These are phyloP conservation scores for Pleurotus cornucopiae DNA, from an alignment of 768 basidiomycete species.

Conservation along the genomic window DNA sequence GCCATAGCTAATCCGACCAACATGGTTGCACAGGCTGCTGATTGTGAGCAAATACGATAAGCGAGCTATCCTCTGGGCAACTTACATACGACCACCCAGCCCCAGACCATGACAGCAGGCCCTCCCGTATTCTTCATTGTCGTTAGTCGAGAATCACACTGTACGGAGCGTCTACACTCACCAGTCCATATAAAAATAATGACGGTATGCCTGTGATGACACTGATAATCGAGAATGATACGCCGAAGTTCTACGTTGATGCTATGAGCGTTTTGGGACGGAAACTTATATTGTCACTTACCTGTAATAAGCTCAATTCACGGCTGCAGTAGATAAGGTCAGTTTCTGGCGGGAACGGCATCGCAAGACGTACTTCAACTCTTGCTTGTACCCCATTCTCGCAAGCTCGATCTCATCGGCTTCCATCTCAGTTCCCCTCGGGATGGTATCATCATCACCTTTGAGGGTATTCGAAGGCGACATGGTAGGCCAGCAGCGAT, in stretches of 20 bases:
- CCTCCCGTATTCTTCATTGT: conserved; percentile 63
- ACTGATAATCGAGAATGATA: conserved; percentile 75
- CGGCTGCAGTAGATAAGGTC: conserved; percentile 33
- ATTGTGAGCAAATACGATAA: background rate
- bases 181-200: conserved; percentile 64
- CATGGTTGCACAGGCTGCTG: conserved; percentile 61
- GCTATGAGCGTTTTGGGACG: no score
- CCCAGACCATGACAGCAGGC: conserved; percentile 76
- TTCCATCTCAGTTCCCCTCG: conserved; percentile 21
- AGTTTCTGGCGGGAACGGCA: background rate
- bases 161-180: conserved; percentile 26
- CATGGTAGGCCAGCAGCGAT: background rate
- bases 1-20: conserved; percentile 74
- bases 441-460: conserved; percentile 4
- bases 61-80: conserved; percentile 5
- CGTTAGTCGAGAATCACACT: background rate
- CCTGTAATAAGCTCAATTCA: conserved; percentile 60
- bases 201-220: conserved; percentile 72
- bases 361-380: conserved; percentile 44
- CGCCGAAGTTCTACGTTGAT: conserved; percentile 58
- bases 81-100: conserved; percentile 63
- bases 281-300: conserved; percentile 13
- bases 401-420: conserved; percentile 61
- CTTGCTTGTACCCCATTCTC: conserved; percentile 71
- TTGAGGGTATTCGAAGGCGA: conserved; percentile 7